These are phyloP conservation scores for Fusarium veterinarium DNA, from an alignment of 2,329 filamentous ascomycete species.

Conservation along the genomic window DNA sequence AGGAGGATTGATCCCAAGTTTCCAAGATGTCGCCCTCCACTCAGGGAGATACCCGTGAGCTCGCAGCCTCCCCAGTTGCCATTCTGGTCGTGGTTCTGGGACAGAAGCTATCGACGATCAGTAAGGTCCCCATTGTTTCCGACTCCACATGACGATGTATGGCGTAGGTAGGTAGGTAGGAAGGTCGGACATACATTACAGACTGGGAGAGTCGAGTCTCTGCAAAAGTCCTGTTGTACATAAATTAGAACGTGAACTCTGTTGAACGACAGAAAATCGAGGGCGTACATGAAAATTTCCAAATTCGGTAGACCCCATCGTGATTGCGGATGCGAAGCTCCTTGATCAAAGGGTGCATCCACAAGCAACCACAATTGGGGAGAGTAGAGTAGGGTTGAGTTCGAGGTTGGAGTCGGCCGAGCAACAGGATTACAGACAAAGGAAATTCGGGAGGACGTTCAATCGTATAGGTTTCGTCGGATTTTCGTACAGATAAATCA, in stretches of 20 bases:
- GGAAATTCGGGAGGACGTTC: conserved; percentile 4
- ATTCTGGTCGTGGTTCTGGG: conserved; percentile 70
- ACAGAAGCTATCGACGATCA: conserved; percentile 55
- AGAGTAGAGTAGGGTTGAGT: background rate
- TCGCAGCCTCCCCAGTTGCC: conserved; percentile 76
- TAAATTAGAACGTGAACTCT: conserved; percentile 32
- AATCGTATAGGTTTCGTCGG: conserved; percentile 14
- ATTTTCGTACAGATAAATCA: conserved; percentile 13
- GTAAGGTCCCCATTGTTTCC: conserved; percentile 37
- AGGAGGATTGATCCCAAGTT: conserved; percentile 95
- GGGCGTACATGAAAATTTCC: conserved; percentile 68
- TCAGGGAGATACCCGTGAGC: conserved; percentile 79
- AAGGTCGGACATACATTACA: conserved; percentile 76
- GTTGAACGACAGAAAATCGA: conserved; percentile 8
- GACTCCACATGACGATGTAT: conserved; percentile 30
- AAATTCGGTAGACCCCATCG: conserved; percentile 71
- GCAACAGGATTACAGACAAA: conserved; percentile 19
- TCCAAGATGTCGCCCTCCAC: conserved; percentile 73
- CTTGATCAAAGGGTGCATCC: conserved; percentile 42
- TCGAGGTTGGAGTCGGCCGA: conserved; percentile 19
- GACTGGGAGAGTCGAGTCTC: conserved; percentile 82
- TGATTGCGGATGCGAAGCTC: conserved; percentile 47
- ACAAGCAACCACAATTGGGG: conserved; percentile 44
- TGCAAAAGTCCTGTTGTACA: conserved; percentile 77
- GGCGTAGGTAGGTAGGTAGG: conserved; percentile 11